Percentiles rank a stretch among this genome's conserved stretches.
These are phyloP conservation scores for Alloteropsis angusta DNA, from an alignment of 202 grass and related monocot genomes.

Conservation along the genomic window DNA sequence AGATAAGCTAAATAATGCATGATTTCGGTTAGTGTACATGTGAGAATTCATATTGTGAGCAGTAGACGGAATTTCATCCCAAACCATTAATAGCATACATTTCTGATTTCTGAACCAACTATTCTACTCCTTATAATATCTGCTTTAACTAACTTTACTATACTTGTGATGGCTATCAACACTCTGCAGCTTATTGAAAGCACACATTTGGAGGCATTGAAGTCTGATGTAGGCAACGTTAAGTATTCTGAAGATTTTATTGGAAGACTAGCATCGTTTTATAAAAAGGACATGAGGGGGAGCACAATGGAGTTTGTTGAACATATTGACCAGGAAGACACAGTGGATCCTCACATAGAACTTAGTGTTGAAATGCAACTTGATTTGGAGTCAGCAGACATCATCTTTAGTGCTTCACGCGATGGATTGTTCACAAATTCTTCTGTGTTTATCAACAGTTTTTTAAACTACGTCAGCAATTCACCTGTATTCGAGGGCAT, in stretches of 20 bases:
- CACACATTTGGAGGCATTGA: slow-evolving; percentile 24
- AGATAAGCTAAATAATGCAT: background rate
- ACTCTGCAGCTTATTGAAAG: slow-evolving; percentile 43
- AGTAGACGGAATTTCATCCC: background rate
- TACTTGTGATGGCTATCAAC: slow-evolving; percentile 2
- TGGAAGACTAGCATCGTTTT: slow-evolving; percentile 38
- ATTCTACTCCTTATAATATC: background rate
- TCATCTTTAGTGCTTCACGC: slow-evolving; percentile 44
- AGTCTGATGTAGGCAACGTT: slow-evolving; percentile 26
- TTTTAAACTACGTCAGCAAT: slow-evolving; percentile 31
- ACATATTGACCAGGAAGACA: slow-evolving; percentile 23
- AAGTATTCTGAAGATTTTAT: slow-evolving; percentile 52
- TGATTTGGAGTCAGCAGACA: slow-evolving; percentile 46
- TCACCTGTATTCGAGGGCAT: slow-evolving; percentile 22
- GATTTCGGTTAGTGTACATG: slow-evolving; percentile 20
- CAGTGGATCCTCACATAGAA: slow-evolving; percentile 17
- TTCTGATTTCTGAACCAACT: slow-evolving; percentile 6
- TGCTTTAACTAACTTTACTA: background rate
- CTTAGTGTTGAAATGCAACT: slow-evolving; percentile 38
- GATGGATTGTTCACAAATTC: slow-evolving; percentile 25
- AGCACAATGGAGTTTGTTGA: slow-evolving; percentile 27
- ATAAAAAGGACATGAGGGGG: slow-evolving; percentile 18
- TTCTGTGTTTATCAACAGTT: slow-evolving; percentile 19
- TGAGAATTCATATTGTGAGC: background rate
- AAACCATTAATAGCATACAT: background rate